Evolutionary conservation across 2,329 filamentous ascomycete species (phyloP), one percentile per base, ranked within the genome.

Genomic region (Exophiala sideris): DNA sequence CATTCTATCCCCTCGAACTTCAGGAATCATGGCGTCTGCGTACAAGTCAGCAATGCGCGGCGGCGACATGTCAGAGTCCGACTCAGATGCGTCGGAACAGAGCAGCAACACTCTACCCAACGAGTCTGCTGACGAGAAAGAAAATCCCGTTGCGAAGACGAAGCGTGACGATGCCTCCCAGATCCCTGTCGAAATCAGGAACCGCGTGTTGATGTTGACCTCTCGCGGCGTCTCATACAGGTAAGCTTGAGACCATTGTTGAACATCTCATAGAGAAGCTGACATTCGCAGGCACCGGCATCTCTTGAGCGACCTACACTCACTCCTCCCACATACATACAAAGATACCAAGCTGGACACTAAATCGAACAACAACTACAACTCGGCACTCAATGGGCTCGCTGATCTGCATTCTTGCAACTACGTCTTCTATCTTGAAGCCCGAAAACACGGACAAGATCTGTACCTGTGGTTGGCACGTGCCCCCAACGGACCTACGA

Each of bases 301-400:
- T 75, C 79, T 99, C 40, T 81, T 99, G 59, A 89, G 91, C 67
- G 94, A 99, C 68, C 79, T 99, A 45, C 84, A 90, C 54, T 81
- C 87, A 29, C 85, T 99, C 72, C 85, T 99, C 62, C 94, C 94
- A 2, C 94, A 99, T 71, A 86, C 86, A 62, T 85, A 90, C 68
- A 96, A 95, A 76, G 94, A 99, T 70, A 90, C 88, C 65, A 99
- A 99, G 74, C 89, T 96, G 62, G 94, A 99, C 72, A 94, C 90
- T 49, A 97, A 97, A 76, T 91, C 89, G 35, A 71, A 70, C 5
- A 70, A 73, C 45, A 73, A 74, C 35, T 76, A 76, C 64, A 94
- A 77, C 80, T 91, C 64, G 81, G 84, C 80, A 78, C 82, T 95
- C 48, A 94, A 94, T 74, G 89, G 91, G 66, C 73, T 80, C 18